phyloP scores from a whole-genome alignment of 805 yeast genomes.

The Saccharomycopsis fibuligera region DNA sequence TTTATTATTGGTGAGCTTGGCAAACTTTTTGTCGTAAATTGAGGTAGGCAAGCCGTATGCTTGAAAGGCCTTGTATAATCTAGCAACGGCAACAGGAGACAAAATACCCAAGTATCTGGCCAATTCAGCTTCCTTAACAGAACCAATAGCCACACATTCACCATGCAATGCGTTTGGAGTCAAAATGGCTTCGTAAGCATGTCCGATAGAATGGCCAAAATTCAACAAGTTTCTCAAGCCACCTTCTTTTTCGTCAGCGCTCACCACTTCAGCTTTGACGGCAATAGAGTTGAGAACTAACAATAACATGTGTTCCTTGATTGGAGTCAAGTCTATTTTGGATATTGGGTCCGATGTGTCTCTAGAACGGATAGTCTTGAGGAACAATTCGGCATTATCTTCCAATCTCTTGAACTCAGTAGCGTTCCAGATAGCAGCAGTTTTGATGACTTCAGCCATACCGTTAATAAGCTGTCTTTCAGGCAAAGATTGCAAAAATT shows the following conservation, averaged over 20 bases:
- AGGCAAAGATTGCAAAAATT: constrained; percentile 82
- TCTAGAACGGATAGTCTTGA: constrained; percentile 48
- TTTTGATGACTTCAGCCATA: constrained; percentile 96
- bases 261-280: constrained; percentile 92
- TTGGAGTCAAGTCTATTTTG: constrained; percentile 56
- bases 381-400: constrained; percentile 59
- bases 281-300: constrained; percentile 79
- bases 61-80: constrained; percentile 73
- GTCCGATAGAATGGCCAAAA: constrained; percentile 97
- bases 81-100: constrained; percentile 89
- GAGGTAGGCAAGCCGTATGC: constrained; percentile 85
- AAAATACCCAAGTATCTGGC: constrained; percentile 86
- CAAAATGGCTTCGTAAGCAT: constrained; percentile 95
- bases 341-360: constrained; percentile 32
- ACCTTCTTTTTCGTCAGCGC: constrained; percentile 91
- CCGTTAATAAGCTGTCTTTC: constrained; percentile 94
- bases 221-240: constrained; percentile 87
- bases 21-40: constrained; percentile 64
- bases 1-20: constrained; percentile 61
- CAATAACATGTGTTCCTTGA: constrained; percentile 67
- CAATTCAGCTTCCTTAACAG: constrained; percentile 90
- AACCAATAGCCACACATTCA: constrained; percentile 98
- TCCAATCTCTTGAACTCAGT: constrained; percentile 82
- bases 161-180: constrained; percentile 97
- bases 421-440: constrained; percentile 97